Evolutionary conservation across 2,329 filamentous ascomycete species (phyloP).

Genomic region (Trichoderma arundinaceum): DNA sequence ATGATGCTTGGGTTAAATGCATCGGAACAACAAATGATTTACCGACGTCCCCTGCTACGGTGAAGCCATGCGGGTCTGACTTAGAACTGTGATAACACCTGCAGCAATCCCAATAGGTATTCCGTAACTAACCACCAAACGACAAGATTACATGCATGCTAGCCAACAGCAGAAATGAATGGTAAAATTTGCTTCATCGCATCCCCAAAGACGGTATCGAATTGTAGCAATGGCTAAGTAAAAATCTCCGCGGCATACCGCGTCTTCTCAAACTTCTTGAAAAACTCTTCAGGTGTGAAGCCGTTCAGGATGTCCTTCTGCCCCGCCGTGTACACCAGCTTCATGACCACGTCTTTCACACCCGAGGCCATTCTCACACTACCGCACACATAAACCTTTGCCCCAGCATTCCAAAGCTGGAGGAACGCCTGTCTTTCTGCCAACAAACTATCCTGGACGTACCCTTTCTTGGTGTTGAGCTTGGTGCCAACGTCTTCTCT

Average conservation of each 20-base stretch:
- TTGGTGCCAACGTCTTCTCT: constrained; percentile 35
- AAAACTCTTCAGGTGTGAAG: constrained; percentile 24
- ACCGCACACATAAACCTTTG: constrained; percentile 68
- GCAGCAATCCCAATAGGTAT: no score
- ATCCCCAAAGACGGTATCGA: neutral
- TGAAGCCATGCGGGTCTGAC: no score
- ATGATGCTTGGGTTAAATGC: no score
- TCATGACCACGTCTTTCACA: constrained; percentile 20
- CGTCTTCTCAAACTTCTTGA: constrained; percentile 25
- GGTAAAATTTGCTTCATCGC: neutral
- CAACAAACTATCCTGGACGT: constrained; percentile 47
- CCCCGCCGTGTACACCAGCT: constrained; percentile 19
- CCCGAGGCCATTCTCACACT: constrained; percentile 27
- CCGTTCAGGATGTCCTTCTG: neutral
- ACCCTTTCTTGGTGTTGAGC: constrained; percentile 49
- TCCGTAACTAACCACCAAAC: neutral
- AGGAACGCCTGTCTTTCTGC: constrained; percentile 41
- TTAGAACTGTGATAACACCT: no score
- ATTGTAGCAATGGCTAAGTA: neutral
- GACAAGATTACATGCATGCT: neutral
- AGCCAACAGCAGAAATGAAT: neutral
- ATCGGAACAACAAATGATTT: no score
- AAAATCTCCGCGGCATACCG: constrained; percentile 30
- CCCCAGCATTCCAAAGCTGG: constrained; percentile 45
- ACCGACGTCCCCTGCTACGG: no score